Evolutionary conservation across 129 eudicot species (phyloP).

Genomic region (Oenanthe sinensis): DNA sequence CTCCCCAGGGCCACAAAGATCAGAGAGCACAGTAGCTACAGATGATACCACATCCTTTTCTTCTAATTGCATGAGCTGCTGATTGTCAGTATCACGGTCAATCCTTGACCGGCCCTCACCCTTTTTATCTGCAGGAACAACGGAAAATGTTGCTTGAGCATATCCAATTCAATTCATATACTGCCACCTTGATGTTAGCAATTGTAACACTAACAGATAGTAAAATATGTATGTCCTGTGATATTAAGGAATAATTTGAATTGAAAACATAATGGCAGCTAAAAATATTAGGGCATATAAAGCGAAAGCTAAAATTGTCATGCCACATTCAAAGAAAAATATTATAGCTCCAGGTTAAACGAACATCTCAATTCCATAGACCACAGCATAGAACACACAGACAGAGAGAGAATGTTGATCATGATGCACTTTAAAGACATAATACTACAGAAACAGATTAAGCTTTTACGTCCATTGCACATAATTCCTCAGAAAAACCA

Average conservation of each 20-base stretch:
- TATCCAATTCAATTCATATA: background rate
- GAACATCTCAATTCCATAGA: background rate
- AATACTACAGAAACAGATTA: background rate
- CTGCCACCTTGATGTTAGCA: background rate
- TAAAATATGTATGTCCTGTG: background rate
- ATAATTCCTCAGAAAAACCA: background rate
- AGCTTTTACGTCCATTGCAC: background rate
- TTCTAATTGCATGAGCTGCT: slow-evolving; percentile 78
- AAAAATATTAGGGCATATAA: background rate
- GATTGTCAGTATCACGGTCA: slow-evolving; percentile 77
- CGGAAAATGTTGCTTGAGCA: background rate
- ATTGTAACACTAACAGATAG: background rate
- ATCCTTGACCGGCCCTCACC: slow-evolving; percentile 64
- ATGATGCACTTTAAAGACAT: background rate
- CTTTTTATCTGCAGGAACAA: slow-evolving; percentile 53
- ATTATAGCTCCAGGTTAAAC: background rate
- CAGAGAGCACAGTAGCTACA: slow-evolving; percentile 89
- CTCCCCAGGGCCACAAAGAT: slow-evolving; percentile 93
- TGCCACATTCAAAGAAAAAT: background rate
- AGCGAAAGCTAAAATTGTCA: background rate
- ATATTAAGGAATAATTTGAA: background rate
- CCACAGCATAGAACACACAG: background rate
- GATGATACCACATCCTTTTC: slow-evolving; percentile 90
- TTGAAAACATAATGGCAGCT: background rate
- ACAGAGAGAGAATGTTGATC: background rate